Evolutionary conservation across 192 early-diverging fungal species (phyloP).

Genomic region (Linderina pennispora): DNA sequence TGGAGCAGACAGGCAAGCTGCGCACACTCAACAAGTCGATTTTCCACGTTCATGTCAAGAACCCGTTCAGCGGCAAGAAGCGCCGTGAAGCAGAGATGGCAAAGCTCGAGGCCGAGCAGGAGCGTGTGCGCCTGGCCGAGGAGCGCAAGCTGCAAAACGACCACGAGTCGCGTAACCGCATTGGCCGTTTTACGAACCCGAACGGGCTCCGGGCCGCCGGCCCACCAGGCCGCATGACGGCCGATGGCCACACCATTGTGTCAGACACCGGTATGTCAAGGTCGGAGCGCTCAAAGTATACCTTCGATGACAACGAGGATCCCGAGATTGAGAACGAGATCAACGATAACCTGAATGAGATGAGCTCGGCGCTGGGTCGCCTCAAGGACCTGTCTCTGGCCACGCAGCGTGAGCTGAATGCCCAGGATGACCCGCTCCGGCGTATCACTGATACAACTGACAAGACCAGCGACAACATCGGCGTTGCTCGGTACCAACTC

Average conservation of each 20-base stretch:
- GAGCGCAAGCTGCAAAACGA: slow-evolving; percentile 52
- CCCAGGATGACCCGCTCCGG: slow-evolving; percentile 53
- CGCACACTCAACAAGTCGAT: slow-evolving; percentile 65
- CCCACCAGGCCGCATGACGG: slow-evolving; percentile 29
- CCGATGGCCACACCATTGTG: slow-evolving; percentile 46
- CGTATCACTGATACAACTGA: slow-evolving; percentile 50
- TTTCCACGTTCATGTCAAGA: slow-evolving; percentile 60
- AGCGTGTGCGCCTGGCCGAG: slow-evolving; percentile 16
- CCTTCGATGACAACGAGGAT: slow-evolving; percentile 70
- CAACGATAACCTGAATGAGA: slow-evolving; percentile 58
- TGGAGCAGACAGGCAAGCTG: slow-evolving; percentile 29
- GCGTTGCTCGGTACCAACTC: slow-evolving; percentile 36
- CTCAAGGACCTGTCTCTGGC: slow-evolving; percentile 57
- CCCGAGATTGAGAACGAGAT: slow-evolving; percentile 60
- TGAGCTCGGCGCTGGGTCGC: slow-evolving; percentile 45
- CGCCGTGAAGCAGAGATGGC: slow-evolving; percentile 54
- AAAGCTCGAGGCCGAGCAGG: slow-evolving; percentile 43
- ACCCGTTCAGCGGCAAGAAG: slow-evolving; percentile 61
- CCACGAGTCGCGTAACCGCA: slow-evolving; percentile 53
- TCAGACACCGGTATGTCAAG: slow-evolving; percentile 10
- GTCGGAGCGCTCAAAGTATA: slow-evolving; percentile 55
- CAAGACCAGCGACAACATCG: slow-evolving; percentile 35
- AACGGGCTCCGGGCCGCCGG: slow-evolving; percentile 7
- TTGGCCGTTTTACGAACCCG: slow-evolving; percentile 42
- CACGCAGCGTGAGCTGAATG: slow-evolving; percentile 54